Evolutionary conservation across 306 rosid genomes (phyloP).

Genomic region (Betula pendula): DNA sequence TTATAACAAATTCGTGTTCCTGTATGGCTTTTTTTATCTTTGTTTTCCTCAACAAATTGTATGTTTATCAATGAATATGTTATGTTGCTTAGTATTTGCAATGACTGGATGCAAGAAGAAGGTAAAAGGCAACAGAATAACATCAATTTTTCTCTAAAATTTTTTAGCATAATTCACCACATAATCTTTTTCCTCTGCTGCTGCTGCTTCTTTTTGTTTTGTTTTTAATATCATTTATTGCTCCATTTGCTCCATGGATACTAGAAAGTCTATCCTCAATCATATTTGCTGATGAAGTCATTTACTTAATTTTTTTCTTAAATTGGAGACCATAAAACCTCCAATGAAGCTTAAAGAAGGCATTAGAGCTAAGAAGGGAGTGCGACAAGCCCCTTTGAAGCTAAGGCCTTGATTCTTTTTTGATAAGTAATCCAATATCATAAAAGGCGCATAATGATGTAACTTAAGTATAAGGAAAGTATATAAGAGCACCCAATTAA

Average conservation of each 20-base stretch:
- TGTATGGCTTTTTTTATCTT: conserved; percentile 14
- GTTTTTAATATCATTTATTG: not conserved
- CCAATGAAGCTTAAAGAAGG: not conserved
- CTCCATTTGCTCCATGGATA: not conserved
- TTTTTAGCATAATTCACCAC: not conserved
- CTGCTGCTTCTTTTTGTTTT: not conserved
- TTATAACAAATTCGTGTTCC: conserved; percentile 15
- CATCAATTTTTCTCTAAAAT: not conserved
- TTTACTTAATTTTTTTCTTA: not conserved
- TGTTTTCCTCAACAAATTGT: not conserved
- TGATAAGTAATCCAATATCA: no score
- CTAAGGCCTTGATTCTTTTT: not conserved
- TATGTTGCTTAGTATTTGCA: not conserved
- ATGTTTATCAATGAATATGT: not conserved
- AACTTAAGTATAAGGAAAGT: no score
- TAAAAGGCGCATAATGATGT: no score
- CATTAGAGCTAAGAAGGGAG: not conserved
- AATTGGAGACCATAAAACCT: not conserved
- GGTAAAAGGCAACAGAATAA: not conserved
- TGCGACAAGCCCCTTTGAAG: not conserved
- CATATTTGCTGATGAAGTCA: not conserved
- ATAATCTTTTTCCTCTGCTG: not conserved
- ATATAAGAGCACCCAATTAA: no score
- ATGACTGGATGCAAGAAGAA: not conserved
- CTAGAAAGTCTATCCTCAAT: no score